Base-by-base conservation (phyloP, 106 monocot genomes). In the Acorus gramineus region DNA sequence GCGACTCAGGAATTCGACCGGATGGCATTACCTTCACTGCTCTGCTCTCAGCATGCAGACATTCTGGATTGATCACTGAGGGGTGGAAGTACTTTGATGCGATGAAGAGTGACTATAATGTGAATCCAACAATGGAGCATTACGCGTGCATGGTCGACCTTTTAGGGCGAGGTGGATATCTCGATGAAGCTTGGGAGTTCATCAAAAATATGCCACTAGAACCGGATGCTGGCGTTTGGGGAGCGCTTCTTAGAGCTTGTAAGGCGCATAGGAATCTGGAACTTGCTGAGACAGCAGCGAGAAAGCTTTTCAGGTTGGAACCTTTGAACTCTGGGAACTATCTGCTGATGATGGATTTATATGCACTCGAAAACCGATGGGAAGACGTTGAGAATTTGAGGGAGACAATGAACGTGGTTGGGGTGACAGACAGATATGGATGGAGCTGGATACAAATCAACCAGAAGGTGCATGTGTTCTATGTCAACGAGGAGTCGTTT, bases 111-210 rank as follows among this genome's bases (percentile, higher is more conserved):
- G 47, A 11, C 4, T 76, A 76, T 12, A 57, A 59, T 8, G 68
- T 89, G 4, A 66, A 59, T 7, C 84, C 81, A 12, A 81, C 77
- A 48, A 8, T 74, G 2, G 88, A 84, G 73, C 81, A 89, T 10
- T 84, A 81, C 13, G 63, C 84, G 44, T 84, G 81, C 69, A 81
- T 88, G 78, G 78, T 84, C 7, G 84, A 88, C 71, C 76, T 81
- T 48, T 66, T 89, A 8, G 89, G 78, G 8, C 55, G 79, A 68
- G 66, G 64, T 7, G 84, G 89, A 10, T 78, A 76, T 60, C 73
- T 84, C 3, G 81, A 83, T 60, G 87, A 88, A 66, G 87, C 84
- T 11, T 68, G 75, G 64, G 76, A 73, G 59, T 74, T 84, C 65
- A 79, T 88, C 6, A 42, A 64, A 59, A 63, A 56, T 10, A 79